Percentiles rank a stretch among this genome's conserved stretches.
Conservation (phyloP, 1,139 yeast genomes). For the Fermentozyma sake region DNA sequence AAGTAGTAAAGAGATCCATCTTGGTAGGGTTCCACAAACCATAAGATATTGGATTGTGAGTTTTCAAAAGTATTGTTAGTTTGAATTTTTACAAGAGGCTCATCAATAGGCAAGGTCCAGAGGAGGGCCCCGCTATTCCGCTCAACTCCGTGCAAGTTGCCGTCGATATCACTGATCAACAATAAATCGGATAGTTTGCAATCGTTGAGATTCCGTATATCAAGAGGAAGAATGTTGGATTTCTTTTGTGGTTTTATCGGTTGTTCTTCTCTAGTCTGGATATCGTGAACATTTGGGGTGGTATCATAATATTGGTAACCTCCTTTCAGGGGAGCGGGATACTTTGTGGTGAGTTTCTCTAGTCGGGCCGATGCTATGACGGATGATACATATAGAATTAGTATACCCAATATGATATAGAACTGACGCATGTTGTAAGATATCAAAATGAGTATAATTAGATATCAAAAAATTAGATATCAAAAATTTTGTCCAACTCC, state of each 20-base stretch:
- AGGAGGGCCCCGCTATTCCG: slow-evolving; percentile 70
- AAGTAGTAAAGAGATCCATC: slow-evolving; percentile 88
- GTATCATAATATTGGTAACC: slow-evolving; percentile 3
- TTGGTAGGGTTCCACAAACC: slow-evolving; percentile 90
- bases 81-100: slow-evolving; percentile 47
- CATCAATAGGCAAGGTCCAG: slow-evolving; percentile 68
- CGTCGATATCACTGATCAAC: slow-evolving; percentile 81
- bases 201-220: slow-evolving; percentile 42
- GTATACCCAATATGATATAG: slow-evolving; percentile 5
- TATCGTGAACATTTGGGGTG: neutral
- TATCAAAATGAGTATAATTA: no score
- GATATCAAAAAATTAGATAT: no score
- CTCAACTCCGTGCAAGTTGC: slow-evolving; percentile 78
- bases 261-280: slow-evolving; percentile 2
- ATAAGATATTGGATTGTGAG: slow-evolving; percentile 31
- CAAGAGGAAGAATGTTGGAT: slow-evolving; percentile 33
- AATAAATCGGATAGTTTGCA: slow-evolving; percentile 60
- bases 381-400: slow-evolving; percentile 5
- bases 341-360: slow-evolving; percentile 17
- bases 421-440: no score
- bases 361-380: slow-evolving; percentile 20
- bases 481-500: no score
- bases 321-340: slow-evolving; percentile 6
- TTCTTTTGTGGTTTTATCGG: slow-evolving; percentile 7
- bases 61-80: slow-evolving; percentile 24